Base-by-base conservation (phyloP, 2,329 filamentous ascomycete species). In the Rutstroemia sp. region DNA sequence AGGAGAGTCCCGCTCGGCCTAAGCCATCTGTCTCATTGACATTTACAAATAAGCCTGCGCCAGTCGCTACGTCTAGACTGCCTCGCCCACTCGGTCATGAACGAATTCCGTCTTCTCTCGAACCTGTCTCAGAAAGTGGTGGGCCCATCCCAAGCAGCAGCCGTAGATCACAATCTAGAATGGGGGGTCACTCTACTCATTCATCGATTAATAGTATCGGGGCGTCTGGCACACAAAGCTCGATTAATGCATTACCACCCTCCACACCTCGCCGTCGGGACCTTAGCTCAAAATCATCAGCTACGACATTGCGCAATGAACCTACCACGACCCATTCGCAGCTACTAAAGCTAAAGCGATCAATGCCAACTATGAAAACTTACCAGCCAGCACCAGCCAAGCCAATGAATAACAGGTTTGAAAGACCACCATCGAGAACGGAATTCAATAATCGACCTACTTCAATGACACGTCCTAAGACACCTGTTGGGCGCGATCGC, bases 71-170 rank as follows among this genome's bases (percentile, higher is more conserved):
- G 30, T 94, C 91, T 37, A 86, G 91, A 56, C 87, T 96, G 59
- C 91, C 92, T 39, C 83, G 91, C 52, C 87, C 92, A 38, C 78
- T 86, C 55, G 79, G 78, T 58, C 85, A 88, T 70, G 87, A 90
- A 67, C 80, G 87, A 53, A 81, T 85, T 5, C 81, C 83, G 63
- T 88, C 88, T 10, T 86, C 87, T 18, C 79, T 97, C n/a, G 92
- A 95, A 68, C 91, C 92, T 21, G 91, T 97, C 5, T 95, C 90
- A 41, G 92, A 97, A 73, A 91, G 85, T 62, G 91, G 91, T 51
- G 90, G 85, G 4, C 83, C 88, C 19, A 80, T 88, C 49, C 74
- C 77, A 44, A 81, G 79, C 59, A 74, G 75, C 16, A 77, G 77
- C 61, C 80, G 83, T 56, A 78, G 84, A 61, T 82, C 87, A 44